Base-by-base conservation (phyloP, 768 basidiomycete species). In the Russula ochroleuca region DNA sequence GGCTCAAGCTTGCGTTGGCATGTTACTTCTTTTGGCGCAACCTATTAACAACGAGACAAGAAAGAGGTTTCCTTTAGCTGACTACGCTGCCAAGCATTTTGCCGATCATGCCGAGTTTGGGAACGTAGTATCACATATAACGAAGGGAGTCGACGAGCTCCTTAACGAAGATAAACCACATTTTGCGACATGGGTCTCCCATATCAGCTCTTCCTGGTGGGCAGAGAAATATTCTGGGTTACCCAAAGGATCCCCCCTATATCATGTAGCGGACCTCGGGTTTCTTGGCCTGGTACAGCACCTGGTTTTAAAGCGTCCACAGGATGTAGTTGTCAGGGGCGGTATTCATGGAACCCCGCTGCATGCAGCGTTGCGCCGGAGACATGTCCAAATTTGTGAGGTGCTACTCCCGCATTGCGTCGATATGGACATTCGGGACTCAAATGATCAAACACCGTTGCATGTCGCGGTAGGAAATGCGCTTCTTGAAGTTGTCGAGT, bases 161-260 rank as follows among this genome's bases (percentile, higher is more conserved):
- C 33, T 52, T 52, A 31, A 52, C 6, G 10, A 15, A 19, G 51
- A 52, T 9, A 52, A 35, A 13, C 51, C 51, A 3, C 51, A 52
- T n/a, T 52, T 33, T 14, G 1, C 19, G 3, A 33, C 19, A 35
- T 52, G 51, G 51, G 33, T 52, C 33, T 52, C 51, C 1, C 5
- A 53, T 35, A 53, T 53, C 10, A 53, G 51, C 13, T 35, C 33
- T 21, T 53, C 51, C n/a, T 53, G 51, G 51, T 53, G 51, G 51
- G 35, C 33, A n/a, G 51, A 37, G 51, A 21, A 53, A 5, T 5
- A 53, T 53, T 53, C 51, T 6, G 51, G 51, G n/a, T 9, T 2
- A 35, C n/a, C 13, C 1, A 14, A 37, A 38, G 53, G 37, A 23
- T 17, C 53, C 17, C 53, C 53, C 3, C 4, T 55, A 55, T 55